Evolutionary conservation across 495 filamentous ascomycete species (phyloP).

Genomic region (Aspergillus olivimuriae): DNA sequence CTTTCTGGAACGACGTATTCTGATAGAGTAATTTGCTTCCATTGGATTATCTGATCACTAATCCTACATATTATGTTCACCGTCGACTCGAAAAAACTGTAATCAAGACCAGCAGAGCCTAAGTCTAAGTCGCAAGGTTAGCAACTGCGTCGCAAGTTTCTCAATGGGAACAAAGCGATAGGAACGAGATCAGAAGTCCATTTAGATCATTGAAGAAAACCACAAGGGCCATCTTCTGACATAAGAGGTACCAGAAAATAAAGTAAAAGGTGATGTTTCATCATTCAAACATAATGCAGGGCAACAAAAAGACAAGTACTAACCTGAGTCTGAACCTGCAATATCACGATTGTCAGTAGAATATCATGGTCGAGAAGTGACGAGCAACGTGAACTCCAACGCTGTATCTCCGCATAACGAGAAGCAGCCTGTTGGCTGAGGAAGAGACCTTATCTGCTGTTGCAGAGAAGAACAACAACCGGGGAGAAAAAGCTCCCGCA

Average conservation of each 20-base stretch:
- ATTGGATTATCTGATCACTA: too few relatives aligned
- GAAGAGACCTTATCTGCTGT: neutral
- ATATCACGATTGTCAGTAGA: neutral
- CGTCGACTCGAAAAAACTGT: neutral
- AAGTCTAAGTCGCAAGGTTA: slow-evolving; percentile 11
- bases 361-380: too few relatives aligned
- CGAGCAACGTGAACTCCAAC: too few relatives aligned
- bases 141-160: slow-evolving; percentile 4
- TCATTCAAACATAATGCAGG: slow-evolving; percentile 20
- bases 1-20: too few relatives aligned
- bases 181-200: slow-evolving; percentile 51
- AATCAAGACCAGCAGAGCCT: neutral
- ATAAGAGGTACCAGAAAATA: slow-evolving; percentile 64
- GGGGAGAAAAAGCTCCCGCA: neutral
- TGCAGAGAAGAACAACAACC: slow-evolving; percentile 1
- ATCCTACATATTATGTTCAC: neutral
- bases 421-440: neutral
- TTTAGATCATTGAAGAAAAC: slow-evolving; percentile 51
- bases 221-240: slow-evolving; percentile 42
- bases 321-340: slow-evolving; percentile 19
- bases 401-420: too few relatives aligned
- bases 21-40: too few relatives aligned
- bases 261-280: slow-evolving; percentile 43
- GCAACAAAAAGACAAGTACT: slow-evolving; percentile 12
- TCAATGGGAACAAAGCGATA: slow-evolving; percentile 8